Evolutionary conservation across 371 early-diverging fungal genomes (phyloP), one percentile per base, ranked within the genome.

Genomic region (Thermomucor indicae-seudaticae): DNA sequence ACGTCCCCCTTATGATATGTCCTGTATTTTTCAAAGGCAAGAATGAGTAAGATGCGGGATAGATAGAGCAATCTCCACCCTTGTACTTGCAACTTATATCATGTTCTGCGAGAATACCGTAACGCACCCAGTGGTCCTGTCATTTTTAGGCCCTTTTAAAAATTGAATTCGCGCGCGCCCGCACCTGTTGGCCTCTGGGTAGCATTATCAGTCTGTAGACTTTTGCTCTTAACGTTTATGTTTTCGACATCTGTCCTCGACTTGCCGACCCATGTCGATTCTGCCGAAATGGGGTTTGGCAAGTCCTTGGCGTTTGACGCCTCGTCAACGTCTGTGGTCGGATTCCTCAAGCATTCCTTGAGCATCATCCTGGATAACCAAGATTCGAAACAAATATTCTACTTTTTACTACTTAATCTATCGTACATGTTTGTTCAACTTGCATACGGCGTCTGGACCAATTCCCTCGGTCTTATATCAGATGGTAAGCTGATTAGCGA

Each of bases 341-440:
- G 58, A 27, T 70, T 67, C 34, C 25, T 60, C 14, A 74, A 74
- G 37, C 67, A 70, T 37, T 74, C 74, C 2, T 28, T 85, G 38
- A 73, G 69, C 47, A 78, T 79, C 28, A 85, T 86, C 27, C 53
- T 84, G 24, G 75, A 71, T n/a, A 76, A 73, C 58, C 72, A 72
- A 42, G 89, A 90, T 40, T 89, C 95, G 19, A 85, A 90, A 47
- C 91, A 90, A 63, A 93, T 96, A 48, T 92, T 94, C 62, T 88
- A 88, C 64, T 96, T 96, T 61, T 64, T 96, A 51, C 57, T 90
- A 16, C 80, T 97, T 48, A 97, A 97, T 66, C 67, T 97, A n/a
- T 80, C 86, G 3, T 96, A 94, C 59, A 95, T 94, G 87, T 82
- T 90, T 64, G 89, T 97, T 16, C 95, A 95, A 69, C 74, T 92